Evolutionary conservation across 441 rosid species (phyloP).

Genomic region (Monsonia emarginata): DNA sequence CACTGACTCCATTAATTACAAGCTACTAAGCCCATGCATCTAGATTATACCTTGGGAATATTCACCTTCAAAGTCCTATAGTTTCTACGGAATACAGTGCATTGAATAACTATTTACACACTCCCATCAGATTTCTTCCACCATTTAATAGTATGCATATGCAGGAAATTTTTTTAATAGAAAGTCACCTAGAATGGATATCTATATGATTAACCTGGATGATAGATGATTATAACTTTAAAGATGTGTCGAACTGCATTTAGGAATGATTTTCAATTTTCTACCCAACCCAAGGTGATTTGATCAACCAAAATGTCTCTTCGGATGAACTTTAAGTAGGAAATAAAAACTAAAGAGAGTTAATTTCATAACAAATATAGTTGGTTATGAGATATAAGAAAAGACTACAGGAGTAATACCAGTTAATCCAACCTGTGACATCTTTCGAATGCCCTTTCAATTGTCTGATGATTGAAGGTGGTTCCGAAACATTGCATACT

Average conservation of each 20-base stretch:
- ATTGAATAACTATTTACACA: not conserved
- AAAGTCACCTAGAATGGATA: not conserved
- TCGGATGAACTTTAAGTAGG: not conserved
- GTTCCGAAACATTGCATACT: conserved; percentile 65
- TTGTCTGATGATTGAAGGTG: conserved; percentile 56
- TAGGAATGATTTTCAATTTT: not conserved
- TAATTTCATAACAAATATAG: too few species aligned
- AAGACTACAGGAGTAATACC: conserved; percentile 51
- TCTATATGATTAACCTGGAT: not conserved
- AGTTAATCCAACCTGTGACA: conserved; percentile 94
- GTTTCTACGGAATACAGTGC: not conserved
- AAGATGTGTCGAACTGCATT: not conserved
- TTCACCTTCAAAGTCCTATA: not conserved
- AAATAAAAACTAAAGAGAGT: not conserved
- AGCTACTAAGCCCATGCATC: not conserved
- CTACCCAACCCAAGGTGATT: not conserved
- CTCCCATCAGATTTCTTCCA: not conserved
- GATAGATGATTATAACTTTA: not conserved
- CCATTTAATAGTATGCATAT: not conserved
- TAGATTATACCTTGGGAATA: not conserved
- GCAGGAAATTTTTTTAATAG: not conserved
- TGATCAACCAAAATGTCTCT: not conserved
- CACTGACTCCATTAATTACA: not conserved
- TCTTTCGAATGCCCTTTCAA: conserved; percentile 79
- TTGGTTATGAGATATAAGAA: conserved; percentile 23